Base-by-base conservation (phyloP, 768 basidiomycete genomes). In the Symmetrospora coprosmae region DNA sequence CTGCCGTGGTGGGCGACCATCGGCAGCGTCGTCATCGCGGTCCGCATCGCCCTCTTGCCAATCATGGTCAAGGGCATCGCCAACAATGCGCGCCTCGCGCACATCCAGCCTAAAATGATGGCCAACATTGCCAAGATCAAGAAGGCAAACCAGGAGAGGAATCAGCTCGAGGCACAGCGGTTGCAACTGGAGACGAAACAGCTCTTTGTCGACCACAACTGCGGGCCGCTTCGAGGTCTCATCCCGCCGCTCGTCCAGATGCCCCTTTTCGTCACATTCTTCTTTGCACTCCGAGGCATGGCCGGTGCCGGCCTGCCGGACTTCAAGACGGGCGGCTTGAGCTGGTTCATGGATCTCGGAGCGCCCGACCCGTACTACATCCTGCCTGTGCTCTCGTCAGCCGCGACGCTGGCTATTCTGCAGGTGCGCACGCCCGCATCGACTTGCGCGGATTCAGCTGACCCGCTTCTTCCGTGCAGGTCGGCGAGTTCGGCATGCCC, bases 1-100 rank as follows among this genome's bases (percentile, higher is more conserved):
- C 72, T 88, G 61, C 82, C 84, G 0, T 90, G 88, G 87, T 85
- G 85, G 75, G 80, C 82, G 77, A 84, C 86, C 47, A 85, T 90
- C 72, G 72, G 87, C 41, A 74, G 73, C 4, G 80, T 81, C 28
- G 80, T 82, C 27, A 55, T 83, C 11, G 68, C 81, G 68, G 81
- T 83, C 76, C 81, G 84, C 21, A 48, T 78, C 19, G 45, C 78
- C 48, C 75, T 85, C 45, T 70, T 86, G 50, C 85, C 85, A 1
- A 73, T 84, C 65, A 73, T 78, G 25, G 73, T 87, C 48, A 74
- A 75, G 53, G 77, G 77, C 51, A 71, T 82, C 63, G 80, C 78
- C 60, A 80, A 80, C 65, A 74, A 79, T 1, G 78, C 82, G 1
- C 76, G 78, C 16, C 73, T 89, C 62, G 77, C 78, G 2, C 80